Evolutionary conservation across 192 early-diverging fungal genomes (phyloP).

Genomic region (Phycomyces nitens): DNA sequence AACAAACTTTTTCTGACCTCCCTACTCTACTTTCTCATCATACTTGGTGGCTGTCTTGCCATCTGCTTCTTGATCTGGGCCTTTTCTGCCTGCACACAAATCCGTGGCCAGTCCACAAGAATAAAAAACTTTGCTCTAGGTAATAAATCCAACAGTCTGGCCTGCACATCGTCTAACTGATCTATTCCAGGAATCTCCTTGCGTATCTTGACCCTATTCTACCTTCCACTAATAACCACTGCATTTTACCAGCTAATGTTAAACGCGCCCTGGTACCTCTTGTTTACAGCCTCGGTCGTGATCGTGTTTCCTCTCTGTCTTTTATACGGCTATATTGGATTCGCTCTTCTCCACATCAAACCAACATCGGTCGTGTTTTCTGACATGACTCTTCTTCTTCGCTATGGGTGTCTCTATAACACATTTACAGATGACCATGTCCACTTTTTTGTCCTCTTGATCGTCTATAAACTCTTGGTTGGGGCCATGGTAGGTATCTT

Average conservation of each 20-base stretch:
- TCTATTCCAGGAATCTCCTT: conserved; percentile 36
- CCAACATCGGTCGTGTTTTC: conserved; percentile 31
- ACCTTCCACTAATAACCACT: conserved; percentile 38
- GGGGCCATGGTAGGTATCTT: conserved; percentile 37
- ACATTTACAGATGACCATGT: conserved; percentile 31
- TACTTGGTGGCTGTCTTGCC: conserved; percentile 8
- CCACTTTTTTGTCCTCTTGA: conserved; percentile 20
- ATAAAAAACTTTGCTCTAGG: conserved; percentile 16
- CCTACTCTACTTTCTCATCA: conserved; percentile 20
- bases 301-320: conserved; percentile 34
- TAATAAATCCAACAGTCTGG: neutral
- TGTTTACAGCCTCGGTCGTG: conserved; percentile 28
- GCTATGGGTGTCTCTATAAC: conserved; percentile 47
- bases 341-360: conserved; percentile 36
- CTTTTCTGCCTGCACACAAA: neutral
- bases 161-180: neutral
- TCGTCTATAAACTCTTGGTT: conserved; percentile 31
- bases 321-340: conserved; percentile 30
- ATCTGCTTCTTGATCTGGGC: conserved; percentile 16
- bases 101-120: neutral
- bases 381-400: conserved; percentile 37
- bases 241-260: conserved; percentile 49
- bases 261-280: conserved; percentile 28
- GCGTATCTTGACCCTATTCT: conserved; percentile 35
- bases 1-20: conserved; percentile 23